Evolutionary conservation across 768 basidiomycete genomes (phyloP), one percentile per base, ranked within the genome.

Genomic region (Russula lepida): DNA sequence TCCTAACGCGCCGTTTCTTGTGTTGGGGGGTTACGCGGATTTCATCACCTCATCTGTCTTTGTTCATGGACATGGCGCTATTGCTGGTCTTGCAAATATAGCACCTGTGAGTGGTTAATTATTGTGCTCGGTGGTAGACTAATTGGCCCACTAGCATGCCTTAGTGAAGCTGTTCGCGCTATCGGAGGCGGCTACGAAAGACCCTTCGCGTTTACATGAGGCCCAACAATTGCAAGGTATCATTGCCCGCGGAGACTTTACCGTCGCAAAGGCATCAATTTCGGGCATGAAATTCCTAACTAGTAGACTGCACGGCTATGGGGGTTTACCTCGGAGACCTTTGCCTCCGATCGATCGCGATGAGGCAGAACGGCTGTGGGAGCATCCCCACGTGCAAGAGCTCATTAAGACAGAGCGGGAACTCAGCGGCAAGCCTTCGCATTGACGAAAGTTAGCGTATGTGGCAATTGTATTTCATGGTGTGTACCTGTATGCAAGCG

Each of bases 61-160:
- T 69, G 86, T 81, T 32, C 84, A 85, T 63, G 92, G 80, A 2
- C 86, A 94, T 67, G 94, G 94, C 50, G 92, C 90, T 51, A 95
- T 95, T 70, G 92, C 89, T 35, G 93, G 93, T 49, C 83, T 95
- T 21, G 92, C 81, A 8, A 95, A 95, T 70, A 70, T 94, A 58
- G 84, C 88, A 48, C 91, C 90, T 11, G 89, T 86, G 67, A 61
- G 81, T 66, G 3, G 17, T 21, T 32, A 12, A 0, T 43, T 54
- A 1, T 32, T 3, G 17, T n/a, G 6, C 11, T 46, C 9, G 23
- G n/a, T 23, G 27, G 6, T 43, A 4, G 6, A 15, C 39, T 54
- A 32, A 59, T 37, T n/a, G 28, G 32, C 48, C 47, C 44, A 58
- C 63, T 68, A 89, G 85, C 69, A 82, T 66, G 73, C 89, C 0